These are phyloP conservation scores for Naumovozyma dairenensis DNA, from an alignment of 805 yeast species.

Conservation along the genomic window DNA sequence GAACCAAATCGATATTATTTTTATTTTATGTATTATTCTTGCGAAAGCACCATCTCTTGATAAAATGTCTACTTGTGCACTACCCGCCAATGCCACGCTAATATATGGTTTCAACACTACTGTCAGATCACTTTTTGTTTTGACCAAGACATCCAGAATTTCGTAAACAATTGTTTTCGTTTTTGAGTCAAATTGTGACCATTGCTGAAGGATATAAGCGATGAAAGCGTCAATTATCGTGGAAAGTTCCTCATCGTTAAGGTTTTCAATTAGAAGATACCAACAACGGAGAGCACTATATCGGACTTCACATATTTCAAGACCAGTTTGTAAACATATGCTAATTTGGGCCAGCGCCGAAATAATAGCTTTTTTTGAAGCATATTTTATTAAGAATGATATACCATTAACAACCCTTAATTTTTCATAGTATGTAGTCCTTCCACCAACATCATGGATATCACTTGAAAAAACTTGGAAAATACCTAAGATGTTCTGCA, in stretches of 20 bases:
- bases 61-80: constrained; percentile 39
- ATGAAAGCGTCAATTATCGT: constrained; percentile 66
- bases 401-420: constrained; percentile 65
- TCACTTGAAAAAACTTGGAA: constrained; percentile 73
- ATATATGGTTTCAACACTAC: constrained; percentile 30
- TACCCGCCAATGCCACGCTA: constrained; percentile 63
- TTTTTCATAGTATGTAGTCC: constrained; percentile 63
- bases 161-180: constrained; percentile 43
- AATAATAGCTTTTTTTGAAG: constrained; percentile 44
- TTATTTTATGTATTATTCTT: constrained; percentile 33
- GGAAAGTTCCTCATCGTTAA: constrained; percentile 47
- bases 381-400: constrained; percentile 45
- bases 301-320: constrained; percentile 54
- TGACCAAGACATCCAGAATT: constrained; percentile 33
- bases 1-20: constrained; percentile 16
- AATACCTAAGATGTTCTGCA: constrained; percentile 58
- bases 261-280: constrained; percentile 46
- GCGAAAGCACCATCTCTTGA: constrained; percentile 44
- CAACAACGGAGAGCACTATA: constrained; percentile 58
- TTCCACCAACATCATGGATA: constrained; percentile 63
- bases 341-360: constrained; percentile 77
- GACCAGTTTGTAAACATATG: constrained; percentile 72
- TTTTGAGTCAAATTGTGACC: constrained; percentile 40
- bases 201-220: constrained; percentile 63
- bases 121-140: constrained; percentile 12